Evolutionary conservation across 371 early-diverging fungal species (phyloP).

Genomic region (Rozella allomycis): DNA sequence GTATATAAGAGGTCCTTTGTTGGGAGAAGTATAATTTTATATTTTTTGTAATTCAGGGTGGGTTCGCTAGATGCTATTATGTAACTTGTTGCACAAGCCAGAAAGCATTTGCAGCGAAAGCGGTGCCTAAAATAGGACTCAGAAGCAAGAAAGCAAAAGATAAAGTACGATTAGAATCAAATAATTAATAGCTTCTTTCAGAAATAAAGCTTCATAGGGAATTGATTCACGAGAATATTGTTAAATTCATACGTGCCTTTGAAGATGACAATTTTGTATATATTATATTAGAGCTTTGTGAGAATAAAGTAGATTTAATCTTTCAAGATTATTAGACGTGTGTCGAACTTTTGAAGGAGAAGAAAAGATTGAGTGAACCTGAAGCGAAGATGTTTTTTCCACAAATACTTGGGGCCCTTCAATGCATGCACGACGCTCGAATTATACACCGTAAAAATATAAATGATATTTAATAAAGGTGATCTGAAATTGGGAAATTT

Average conservation of each 20-base stretch:
- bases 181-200: slow-evolving; percentile 31
- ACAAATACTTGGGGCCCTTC: slow-evolving; percentile 61
- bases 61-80: slow-evolving; percentile 69
- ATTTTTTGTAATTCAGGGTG: slow-evolving; percentile 33
- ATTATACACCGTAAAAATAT: slow-evolving; percentile 94
- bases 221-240: slow-evolving; percentile 61
- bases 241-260: slow-evolving; percentile 59
- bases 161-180: slow-evolving; percentile 20
- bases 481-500: slow-evolving; percentile 95
- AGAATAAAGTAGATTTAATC: slow-evolving; percentile 36
- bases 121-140: slow-evolving; percentile 40
- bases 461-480: no score
- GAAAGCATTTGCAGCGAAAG: slow-evolving; percentile 48
- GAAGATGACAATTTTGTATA: slow-evolving; percentile 74
- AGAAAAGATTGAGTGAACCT: slow-evolving; percentile 59
- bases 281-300: slow-evolving; percentile 85
- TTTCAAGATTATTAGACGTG: slow-evolving; percentile 34
- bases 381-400: slow-evolving; percentile 69
- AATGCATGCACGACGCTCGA: slow-evolving; percentile 58
- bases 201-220: slow-evolving; percentile 73
- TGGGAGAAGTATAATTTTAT: slow-evolving; percentile 16
- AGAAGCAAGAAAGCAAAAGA: slow-evolving; percentile 29
- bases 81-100: slow-evolving; percentile 18
- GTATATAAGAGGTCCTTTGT: slow-evolving; percentile 11
- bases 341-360: slow-evolving; percentile 50